Evolutionary conservation across 345 rosid species (phyloP).

Genomic region (Populus nigra): DNA sequence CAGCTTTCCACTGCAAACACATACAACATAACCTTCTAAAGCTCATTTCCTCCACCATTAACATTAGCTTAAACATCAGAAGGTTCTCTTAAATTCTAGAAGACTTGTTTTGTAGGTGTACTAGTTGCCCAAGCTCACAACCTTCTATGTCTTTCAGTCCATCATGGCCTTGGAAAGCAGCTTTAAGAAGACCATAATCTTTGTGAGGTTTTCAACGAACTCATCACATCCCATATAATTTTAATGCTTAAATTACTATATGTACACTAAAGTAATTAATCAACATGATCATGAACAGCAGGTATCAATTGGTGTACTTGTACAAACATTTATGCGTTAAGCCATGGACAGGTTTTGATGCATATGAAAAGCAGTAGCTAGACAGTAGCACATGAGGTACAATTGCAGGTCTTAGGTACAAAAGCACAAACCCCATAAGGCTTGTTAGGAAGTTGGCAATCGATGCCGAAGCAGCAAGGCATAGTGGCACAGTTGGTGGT

Average conservation of each 20-base stretch:
- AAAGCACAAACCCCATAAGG: constrained; percentile 79
- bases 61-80: background rate
- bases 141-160: background rate
- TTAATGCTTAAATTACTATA: too few relatives aligned
- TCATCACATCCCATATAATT: too few relatives aligned
- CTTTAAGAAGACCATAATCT: too few relatives aligned
- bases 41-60: background rate
- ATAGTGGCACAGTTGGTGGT: constrained; percentile 44
- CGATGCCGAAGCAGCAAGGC: constrained; percentile 71
- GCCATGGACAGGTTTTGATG: background rate
- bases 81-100: background rate
- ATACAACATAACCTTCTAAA: background rate
- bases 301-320: too few relatives aligned
- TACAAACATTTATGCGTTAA: too few relatives aligned
- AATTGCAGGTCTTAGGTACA: constrained; percentile 65
- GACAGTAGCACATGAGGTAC: constrained; percentile 38
- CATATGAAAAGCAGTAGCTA: background rate
- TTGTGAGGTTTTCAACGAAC: too few relatives aligned
- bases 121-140: background rate
- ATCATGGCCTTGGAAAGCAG: too few relatives aligned
- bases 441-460: constrained; percentile 70
- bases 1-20: background rate
- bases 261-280: too few relatives aligned
- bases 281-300: too few relatives aligned
- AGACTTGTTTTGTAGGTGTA: background rate